Conservation (phyloP, 2,329 filamentous ascomycete genomes). For the Calonectria honghensis region DNA sequence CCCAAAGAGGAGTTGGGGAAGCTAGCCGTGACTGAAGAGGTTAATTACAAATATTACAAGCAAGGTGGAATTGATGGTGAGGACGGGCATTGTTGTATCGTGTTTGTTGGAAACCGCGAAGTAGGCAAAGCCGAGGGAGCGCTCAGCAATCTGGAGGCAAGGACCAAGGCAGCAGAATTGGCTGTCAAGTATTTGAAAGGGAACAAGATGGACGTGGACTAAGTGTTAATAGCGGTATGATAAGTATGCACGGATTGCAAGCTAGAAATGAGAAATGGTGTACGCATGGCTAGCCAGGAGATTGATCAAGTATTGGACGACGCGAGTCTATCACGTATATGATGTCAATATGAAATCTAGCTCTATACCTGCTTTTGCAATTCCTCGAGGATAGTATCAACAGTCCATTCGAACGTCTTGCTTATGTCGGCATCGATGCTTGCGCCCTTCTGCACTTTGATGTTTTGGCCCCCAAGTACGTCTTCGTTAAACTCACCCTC, state of each 20-base stretch:
- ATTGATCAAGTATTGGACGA: background rate
- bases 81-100: conserved; percentile 64
- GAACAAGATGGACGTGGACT: conserved; percentile 41
- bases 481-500: conserved; percentile 72
- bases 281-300: background rate
- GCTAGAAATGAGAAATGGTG: background rate
- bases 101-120: conserved; percentile 68
- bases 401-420: conserved; percentile 80
- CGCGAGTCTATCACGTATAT: background rate
- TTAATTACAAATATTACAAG: conserved; percentile 71
- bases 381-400: conserved; percentile 74
- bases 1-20: conserved; percentile 82
- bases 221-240: conserved; percentile 2
- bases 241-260: conserved; percentile 13
- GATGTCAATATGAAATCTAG: background rate
- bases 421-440: conserved; percentile 75
- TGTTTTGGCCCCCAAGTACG: conserved; percentile 65
- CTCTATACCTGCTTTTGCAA: conserved; percentile 58
- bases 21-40: conserved; percentile 69
- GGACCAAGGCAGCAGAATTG: conserved; percentile 72
- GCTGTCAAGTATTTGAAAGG: conserved; percentile 64
- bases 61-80: conserved; percentile 47
- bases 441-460: conserved; percentile 69
- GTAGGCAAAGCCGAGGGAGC: conserved; percentile 68
- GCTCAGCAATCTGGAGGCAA: conserved; percentile 70